Conservation (phyloP, 306 rosid genomes). For the Sicyos edulis region DNA sequence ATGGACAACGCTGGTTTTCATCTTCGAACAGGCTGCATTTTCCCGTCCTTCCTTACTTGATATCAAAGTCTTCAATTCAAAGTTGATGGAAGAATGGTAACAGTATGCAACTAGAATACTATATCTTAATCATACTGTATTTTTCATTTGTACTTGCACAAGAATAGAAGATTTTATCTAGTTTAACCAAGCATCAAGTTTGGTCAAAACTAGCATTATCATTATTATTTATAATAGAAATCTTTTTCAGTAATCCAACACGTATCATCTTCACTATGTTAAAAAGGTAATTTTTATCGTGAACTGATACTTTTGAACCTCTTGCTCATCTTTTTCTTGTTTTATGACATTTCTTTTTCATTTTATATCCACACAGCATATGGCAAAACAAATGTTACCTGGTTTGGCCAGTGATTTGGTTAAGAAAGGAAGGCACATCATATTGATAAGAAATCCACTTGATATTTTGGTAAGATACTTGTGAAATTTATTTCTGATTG, state of each 20-base stretch:
- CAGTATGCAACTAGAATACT: constrained; percentile 9
- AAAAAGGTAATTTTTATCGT: not conserved
- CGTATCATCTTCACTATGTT: not conserved
- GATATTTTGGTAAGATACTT: constrained; percentile 56
- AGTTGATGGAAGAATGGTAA: not conserved
- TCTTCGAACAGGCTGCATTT: not conserved
- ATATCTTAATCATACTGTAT: not conserved
- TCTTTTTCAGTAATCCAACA: not conserved
- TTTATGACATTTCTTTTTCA: not conserved
- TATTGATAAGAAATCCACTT: constrained; percentile 71
- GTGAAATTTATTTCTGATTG: not conserved
- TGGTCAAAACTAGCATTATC: not conserved
- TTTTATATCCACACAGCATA: constrained; percentile 43
- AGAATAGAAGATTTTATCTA: not conserved
- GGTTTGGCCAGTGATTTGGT: constrained; percentile 54
- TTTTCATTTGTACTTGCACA: not conserved
- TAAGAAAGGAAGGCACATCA: constrained; percentile 72
- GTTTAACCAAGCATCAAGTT: not conserved
- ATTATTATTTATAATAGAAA: not conserved
- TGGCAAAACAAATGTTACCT: constrained; percentile 55
- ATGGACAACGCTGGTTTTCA: not conserved
- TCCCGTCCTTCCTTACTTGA: constrained; percentile 8
- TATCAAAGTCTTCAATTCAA: not conserved
- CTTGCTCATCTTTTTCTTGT: not conserved
- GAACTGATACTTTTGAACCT: not conserved